Evolutionary conservation across 768 basidiomycete species (phyloP), one percentile per base, ranked within the genome.

Genomic region (Boletus rex-veris): DNA sequence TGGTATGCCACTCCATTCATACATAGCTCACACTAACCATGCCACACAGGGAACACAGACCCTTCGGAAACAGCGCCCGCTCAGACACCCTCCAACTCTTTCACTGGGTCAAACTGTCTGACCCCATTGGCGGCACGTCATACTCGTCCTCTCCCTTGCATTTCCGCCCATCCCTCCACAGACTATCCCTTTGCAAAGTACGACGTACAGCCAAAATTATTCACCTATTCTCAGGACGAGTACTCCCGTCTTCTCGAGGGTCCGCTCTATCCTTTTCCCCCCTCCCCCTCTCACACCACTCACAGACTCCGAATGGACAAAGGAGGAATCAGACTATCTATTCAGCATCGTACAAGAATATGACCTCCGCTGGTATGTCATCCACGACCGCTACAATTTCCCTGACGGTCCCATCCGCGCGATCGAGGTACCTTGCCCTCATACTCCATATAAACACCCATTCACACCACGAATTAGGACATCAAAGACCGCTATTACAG

Each of bases 401-500:
- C 76, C 81, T 2, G 73, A 71, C n/a, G 81, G 82, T 9, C 64
- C 71, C 36, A 45, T 60, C 24, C 81, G 86, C 19, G 75, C 77
- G n/a, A 75, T 93, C 49, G 93, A 95, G 78, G 93, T 90, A 62
- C 31, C 33, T 16, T 8, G 30, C 33, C 36, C 24, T 9, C 48
- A 7, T 42, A 15, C 24, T 16, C 9, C 37, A 48, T 14, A 37
- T 9, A 30, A 30, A 8, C 48, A 2, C 52, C 14, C 48, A 14
- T 28, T 57, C 3, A 57, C 50, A 31, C 28, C 31, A 7, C 15
- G 26, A 9, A 28, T 45, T 48, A 62, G 92, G 95, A 97, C 57
- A 71, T 98, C 60, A 98, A 98, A 74, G 91, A 93, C 60, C 80
- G 97, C 28, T 98, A 98, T 64, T 98, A 89, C 69, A 85, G 88